Base-by-base conservation (phyloP, 2,329 filamentous ascomycete species). In the Aspergillus ibericus region DNA sequence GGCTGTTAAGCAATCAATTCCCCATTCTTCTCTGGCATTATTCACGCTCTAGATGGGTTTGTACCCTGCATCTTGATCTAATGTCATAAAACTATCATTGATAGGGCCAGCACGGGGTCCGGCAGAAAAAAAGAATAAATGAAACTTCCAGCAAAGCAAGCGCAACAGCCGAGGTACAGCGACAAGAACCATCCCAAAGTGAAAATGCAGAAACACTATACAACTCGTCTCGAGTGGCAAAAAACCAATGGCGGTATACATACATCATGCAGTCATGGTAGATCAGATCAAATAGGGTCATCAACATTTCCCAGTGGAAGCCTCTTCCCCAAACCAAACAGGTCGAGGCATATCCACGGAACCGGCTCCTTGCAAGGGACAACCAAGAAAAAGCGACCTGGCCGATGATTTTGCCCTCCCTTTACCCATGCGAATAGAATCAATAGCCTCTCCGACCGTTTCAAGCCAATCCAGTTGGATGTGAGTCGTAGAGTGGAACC, bases 231-330 rank as follows among this genome's bases (percentile, higher is more conserved):
- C 53, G 29, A 36, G 20, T 46, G 63, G 58, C 59, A 55, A 59
- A 60, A 60, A 61, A 56, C 42, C 52, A 63, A 59, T 59, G 65
- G 64, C 60, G 61, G 62, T 71, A 74, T 72, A 71, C 71, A 66
- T 73, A 74, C 70, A 73, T 73, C 69, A 72, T 69, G 66, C 65
- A 70, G 68, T 72, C 71, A 69, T 74, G 63, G 68, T 53, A 53
- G 51, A 53, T 53, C 51, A 44, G 36, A 34, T 53, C 51, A 53
- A 53, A 53, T 42, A 44, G 35, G 42, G 59, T 64, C 62, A 60
- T 63, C 51, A 59, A 55, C 58, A 64, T 61, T 44, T 53, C 59
- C 54, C 53, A 59, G 54, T 34, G 50, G 20, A 49, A 20, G 25
- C 27, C 38, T 53, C 36, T 18, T 18, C 51, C 22, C 16, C 32